A percentile compares a stretch with the other conserved stretches of the same genome.
phyloP scores from a whole-genome alignment of 169 alveolate genomes.

The Pseudocohnilembus persalinus region DNA sequence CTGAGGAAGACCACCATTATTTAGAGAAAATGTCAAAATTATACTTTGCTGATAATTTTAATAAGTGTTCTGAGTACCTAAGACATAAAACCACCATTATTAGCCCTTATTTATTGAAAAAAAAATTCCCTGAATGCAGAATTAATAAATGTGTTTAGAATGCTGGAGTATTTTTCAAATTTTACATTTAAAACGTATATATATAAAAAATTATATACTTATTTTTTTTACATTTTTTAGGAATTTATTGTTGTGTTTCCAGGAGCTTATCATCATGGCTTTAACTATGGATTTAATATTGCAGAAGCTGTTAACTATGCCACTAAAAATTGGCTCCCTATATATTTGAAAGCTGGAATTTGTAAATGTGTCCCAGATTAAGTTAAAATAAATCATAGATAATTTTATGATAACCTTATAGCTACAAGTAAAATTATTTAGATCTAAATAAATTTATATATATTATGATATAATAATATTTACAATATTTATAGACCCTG shows the following conservation, averaged over 20 bases:
- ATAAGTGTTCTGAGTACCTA: constrained; percentile 69
- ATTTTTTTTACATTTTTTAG: background rate
- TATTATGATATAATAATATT: too few species aligned
- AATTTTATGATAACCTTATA: background rate
- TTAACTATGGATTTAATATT: constrained; percentile 93
- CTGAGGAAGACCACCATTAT: constrained; percentile 80
- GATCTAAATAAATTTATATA: too few species aligned
- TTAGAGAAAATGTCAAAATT: constrained; percentile 80
- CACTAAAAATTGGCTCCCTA: constrained; percentile 86
- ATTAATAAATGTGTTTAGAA: constrained; percentile 75
- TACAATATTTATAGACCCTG: background rate
- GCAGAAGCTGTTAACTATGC: constrained; percentile 97
- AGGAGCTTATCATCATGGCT: constrained; percentile 93
- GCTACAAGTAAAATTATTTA: background rate
- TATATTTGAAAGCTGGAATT: constrained; percentile 24
- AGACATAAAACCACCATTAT: constrained; percentile 81
- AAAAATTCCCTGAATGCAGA: constrained; percentile 83
- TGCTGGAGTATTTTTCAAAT: constrained; percentile 47
- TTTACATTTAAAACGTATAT: background rate
- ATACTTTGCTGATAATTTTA: constrained; percentile 54
- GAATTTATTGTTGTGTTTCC: constrained; percentile 92
- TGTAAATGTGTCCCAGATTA: constrained; percentile 36
- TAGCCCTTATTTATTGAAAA: constrained; percentile 84
- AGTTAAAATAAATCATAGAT: constrained; percentile 38
- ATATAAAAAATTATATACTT: too few species aligned